Evolutionary conservation across 2,329 filamentous ascomycete species (phyloP).

Genomic region (Teratosphaeria nubilosa): DNA sequence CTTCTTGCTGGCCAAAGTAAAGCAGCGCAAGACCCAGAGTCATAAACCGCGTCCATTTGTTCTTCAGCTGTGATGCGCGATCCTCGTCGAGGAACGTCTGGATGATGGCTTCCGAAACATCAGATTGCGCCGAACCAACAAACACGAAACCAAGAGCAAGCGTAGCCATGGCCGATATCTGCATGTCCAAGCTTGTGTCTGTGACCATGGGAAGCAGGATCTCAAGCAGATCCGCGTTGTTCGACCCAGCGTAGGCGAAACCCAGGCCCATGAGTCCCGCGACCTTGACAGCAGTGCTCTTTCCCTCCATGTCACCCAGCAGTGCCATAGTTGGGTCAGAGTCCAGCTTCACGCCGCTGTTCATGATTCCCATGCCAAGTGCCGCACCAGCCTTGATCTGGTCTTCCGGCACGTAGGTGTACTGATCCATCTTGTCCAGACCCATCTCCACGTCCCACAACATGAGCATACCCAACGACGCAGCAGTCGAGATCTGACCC

Average conservation of each 20-base stretch:
- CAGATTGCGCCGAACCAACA: conserved; percentile 82
- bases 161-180: conserved; percentile 91
- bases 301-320: conserved; percentile 69
- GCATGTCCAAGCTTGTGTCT: conserved; percentile 80
- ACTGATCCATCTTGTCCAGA: conserved; percentile 88
- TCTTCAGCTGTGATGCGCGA: conserved; percentile 77
- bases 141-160: conserved; percentile 83
- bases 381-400: conserved; percentile 85
- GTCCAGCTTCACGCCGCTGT: conserved; percentile 80
- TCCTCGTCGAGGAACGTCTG: conserved; percentile 91
- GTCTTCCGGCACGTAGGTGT: conserved; percentile 73
- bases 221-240: conserved; percentile 81
- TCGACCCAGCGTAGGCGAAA: conserved; percentile 86
- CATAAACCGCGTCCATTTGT: conserved; percentile 98
- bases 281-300: conserved; percentile 67
- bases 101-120: conserved; percentile 85
- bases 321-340: conserved; percentile 84
- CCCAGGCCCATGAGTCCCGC: conserved; percentile 94
- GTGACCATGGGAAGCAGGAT: conserved; percentile 76
- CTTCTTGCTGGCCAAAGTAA: conserved; percentile 94
- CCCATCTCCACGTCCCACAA: conserved; percentile 91
- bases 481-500: conserved; percentile 92
- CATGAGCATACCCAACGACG: conserved; percentile 81
- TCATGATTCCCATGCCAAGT: conserved; percentile 91
- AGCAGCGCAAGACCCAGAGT: conserved; percentile 84